Evolutionary conservation across 176 grass and related monocot species (phyloP).

Genomic region (Lolium rigidum): DNA sequence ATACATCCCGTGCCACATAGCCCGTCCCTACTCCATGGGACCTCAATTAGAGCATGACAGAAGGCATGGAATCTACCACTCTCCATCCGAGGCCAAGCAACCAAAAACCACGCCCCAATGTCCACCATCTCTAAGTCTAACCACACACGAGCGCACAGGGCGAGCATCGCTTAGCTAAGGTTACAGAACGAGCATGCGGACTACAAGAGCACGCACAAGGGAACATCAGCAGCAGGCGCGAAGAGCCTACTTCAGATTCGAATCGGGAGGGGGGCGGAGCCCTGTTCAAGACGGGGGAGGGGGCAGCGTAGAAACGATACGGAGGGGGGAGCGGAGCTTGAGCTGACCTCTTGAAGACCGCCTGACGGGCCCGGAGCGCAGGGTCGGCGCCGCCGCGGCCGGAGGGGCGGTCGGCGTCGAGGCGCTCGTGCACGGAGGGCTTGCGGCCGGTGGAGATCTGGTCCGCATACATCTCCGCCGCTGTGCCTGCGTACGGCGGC

Average conservation of each 20-base stretch:
- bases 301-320: background rate
- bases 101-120: background rate
- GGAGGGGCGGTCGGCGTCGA: conserved; percentile 47
- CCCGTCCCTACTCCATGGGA: background rate
- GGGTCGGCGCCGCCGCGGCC: conserved; percentile 31
- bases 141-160: background rate
- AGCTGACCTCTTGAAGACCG: conserved; percentile 54
- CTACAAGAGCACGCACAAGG: background rate
- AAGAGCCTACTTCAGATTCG: conserved; percentile 16
- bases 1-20: background rate
- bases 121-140: background rate
- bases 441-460: conserved; percentile 64
- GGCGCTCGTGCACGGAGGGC: conserved; percentile 62
- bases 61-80: conserved; percentile 5
- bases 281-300: background rate
- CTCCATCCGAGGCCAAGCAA: conserved; percentile 15
- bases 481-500: background rate
- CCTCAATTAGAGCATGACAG: background rate
- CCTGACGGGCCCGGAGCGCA: conserved; percentile 39
- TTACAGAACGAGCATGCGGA: background rate
- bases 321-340: background rate
- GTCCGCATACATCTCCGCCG: conserved; percentile 58
- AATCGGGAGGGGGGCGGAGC: conserved; percentile 30
- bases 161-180: background rate
- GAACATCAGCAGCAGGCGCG: background rate